Base-by-base conservation (phyloP, 495 filamentous ascomycete species). In the Tuber umbilicatum region DNA sequence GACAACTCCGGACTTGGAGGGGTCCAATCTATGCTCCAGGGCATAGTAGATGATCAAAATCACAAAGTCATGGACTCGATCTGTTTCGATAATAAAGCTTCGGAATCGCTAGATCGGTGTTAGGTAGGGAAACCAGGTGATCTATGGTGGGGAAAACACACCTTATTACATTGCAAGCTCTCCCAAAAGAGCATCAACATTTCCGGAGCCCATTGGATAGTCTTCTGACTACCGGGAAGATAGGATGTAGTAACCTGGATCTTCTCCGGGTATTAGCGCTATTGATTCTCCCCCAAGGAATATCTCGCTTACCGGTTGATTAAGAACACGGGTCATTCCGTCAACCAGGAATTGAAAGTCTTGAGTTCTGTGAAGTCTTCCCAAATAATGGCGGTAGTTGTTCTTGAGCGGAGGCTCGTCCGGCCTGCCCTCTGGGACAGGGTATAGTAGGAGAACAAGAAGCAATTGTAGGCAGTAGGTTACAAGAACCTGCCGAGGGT, bases 111-210 rank as follows among this genome's bases (percentile, higher is more conserved):
- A 27, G 39, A 72, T 43, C 23, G 37, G 45, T 12, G 55, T 81
- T 70, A 81, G 75, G n/a, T 27, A 69, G 43, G 41, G 3, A 21
- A 67, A 43, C 5, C 23, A n/a, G 68, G n/a, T 1, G 17, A 35
- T n/a, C 50, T 3, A 14, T 16, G 17, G 35, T 21, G 14, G 21
- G 17, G 37, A 31, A 16, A 38, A 69, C 68, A 64, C 78, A 73
- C 79, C 70, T 97, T 98, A 84, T 99, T 99, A 87, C 94, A 97
- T 83, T 99, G 95, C 40, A 97, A 87, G 12, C 92, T 88, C 84
- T 99, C 95, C 95, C 95, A 99, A 83, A 97, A 99, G 3, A 99
- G 88, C 87, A 98, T 94, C 50, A 98, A 89, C 86, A 97, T 97
- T 83, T 99, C 95, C 12, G 96, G 94, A 2, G 94, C 93, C 87